These are phyloP conservation scores for Leccinum longicurvipes DNA, from an alignment of 768 basidiomycete genomes.

Conservation along the genomic window DNA sequence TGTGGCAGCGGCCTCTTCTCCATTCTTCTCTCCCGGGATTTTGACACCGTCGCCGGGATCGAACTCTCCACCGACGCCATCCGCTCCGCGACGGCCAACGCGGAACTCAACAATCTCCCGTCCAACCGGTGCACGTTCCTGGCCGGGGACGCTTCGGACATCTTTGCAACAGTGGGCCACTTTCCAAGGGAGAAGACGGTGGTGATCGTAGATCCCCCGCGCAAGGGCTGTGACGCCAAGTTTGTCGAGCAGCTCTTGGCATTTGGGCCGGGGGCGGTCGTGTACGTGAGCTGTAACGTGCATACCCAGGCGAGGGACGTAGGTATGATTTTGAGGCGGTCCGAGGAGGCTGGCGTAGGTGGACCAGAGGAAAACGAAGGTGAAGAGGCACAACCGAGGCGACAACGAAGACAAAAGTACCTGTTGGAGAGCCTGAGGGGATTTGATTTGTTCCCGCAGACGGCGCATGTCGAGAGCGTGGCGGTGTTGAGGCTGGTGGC, in stretches of 20 bases:
- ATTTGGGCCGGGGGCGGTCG: conserved; percentile 66
- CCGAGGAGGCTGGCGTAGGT: conserved; percentile 35
- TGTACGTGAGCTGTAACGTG: conserved; percentile 95
- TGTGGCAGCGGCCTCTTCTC: conserved; percentile 90
- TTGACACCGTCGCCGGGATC: conserved; percentile 79
- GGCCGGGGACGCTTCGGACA: conserved; percentile 81
- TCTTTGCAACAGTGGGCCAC: conserved; percentile 63
- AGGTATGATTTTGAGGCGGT: conserved; percentile 58
- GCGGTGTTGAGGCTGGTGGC: conserved; percentile 56
- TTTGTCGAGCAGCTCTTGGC: conserved; percentile 74
- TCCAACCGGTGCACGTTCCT: conserved; percentile 60
- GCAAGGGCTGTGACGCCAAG: conserved; percentile 87
- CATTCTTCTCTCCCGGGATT: conserved; percentile 73
- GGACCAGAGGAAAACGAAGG: conserved; percentile 30
- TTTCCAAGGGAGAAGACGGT: conserved; percentile 69
- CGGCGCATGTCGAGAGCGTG: conserved; percentile 87
- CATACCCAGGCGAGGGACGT: conserved; percentile 91
- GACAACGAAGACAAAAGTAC: conserved; percentile 45
- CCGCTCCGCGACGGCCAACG: conserved; percentile 63
- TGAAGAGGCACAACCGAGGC: conserved; percentile 12
- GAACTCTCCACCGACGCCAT: conserved; percentile 79
- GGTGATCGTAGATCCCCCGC: conserved; percentile 84
- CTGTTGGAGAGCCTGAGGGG: conserved; percentile 79
- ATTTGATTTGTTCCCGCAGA: conserved; percentile 96
- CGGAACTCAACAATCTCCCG: conserved; percentile 57